A percentile compares a stretch with the other conserved stretches of the same genome.
Conservation (phyloP, 257 asterid genomes). For the Leonotis leonurus region DNA sequence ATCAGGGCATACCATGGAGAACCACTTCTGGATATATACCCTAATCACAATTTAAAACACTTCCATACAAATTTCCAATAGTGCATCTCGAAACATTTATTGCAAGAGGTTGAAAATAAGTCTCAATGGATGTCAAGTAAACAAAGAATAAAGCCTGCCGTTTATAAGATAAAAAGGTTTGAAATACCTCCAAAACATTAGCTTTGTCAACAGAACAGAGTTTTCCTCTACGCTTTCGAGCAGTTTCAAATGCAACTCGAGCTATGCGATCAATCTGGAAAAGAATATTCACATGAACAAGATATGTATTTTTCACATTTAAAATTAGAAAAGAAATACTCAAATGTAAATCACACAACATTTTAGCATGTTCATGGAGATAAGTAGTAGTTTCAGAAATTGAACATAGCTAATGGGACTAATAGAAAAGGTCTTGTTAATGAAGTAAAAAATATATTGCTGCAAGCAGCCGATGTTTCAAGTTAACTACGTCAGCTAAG, state of each 20-base stretch:
- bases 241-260: conserved; percentile 92
- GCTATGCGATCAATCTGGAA: conserved; percentile 93
- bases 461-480: background rate
- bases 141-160: background rate
- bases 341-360: background rate
- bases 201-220: conserved; percentile 98
- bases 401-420: background rate
- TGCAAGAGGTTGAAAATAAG: too few species aligned
- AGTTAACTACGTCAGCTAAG: background rate
- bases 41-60: too few species aligned
- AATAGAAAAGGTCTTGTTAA: background rate
- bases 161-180: background rate
- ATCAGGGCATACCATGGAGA: too few species aligned
- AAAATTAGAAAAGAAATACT: background rate
- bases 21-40: too few species aligned
- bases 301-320: background rate
- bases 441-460: background rate
- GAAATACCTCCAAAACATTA: conserved; percentile 88
- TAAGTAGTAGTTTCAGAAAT: background rate
- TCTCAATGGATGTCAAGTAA: too few species aligned
- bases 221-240: conserved; percentile 79
- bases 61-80: too few species aligned
- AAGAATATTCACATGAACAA: conserved; percentile 12
- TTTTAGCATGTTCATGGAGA: background rate
- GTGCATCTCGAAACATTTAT: too few species aligned